Percentiles rank a stretch among this genome's conserved stretches.
These are phyloP conservation scores for Fusarium sulawesiense DNA, from an alignment of 2,329 filamentous ascomycete species.

Conservation along the genomic window DNA sequence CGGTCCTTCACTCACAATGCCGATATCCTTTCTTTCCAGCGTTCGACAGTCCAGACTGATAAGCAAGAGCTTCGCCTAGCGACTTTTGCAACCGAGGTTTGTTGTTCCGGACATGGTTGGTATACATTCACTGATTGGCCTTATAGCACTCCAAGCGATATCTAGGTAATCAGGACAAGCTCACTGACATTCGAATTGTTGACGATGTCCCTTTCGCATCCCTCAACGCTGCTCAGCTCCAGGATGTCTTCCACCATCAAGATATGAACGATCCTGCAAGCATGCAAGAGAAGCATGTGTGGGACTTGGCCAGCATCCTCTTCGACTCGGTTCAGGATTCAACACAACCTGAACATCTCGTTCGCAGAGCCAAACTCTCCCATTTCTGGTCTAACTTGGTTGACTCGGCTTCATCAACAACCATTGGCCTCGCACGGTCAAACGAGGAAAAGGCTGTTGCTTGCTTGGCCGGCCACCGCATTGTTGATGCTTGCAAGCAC, in stretches of 20 bases:
- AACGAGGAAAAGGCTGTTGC: slow-evolving; percentile 87
- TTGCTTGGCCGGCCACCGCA: slow-evolving; percentile 79
- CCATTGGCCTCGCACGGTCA: slow-evolving; percentile 68
- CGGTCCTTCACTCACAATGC: slow-evolving; percentile 42
- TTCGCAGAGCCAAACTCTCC: slow-evolving; percentile 73
- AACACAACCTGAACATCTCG: slow-evolving; percentile 53
- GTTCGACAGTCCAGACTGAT: slow-evolving; percentile 68
- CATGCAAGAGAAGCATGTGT: slow-evolving; percentile 78
- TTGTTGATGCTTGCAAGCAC: slow-evolving; percentile 84
- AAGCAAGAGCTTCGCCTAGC: slow-evolving; percentile 73
- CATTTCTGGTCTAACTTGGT: slow-evolving; percentile 75
- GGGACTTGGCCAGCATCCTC: slow-evolving; percentile 87
- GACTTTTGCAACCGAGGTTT: slow-evolving; percentile 68
- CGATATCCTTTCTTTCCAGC: slow-evolving; percentile 51
- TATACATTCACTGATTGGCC: slow-evolving; percentile 23
- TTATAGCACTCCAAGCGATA: slow-evolving; percentile 65
- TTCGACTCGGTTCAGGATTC: slow-evolving; percentile 75
- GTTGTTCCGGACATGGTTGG: neutral
- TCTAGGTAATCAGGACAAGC: slow-evolving; percentile 65
- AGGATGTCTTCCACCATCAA: slow-evolving; percentile 56
- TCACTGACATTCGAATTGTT: slow-evolving; percentile 64
- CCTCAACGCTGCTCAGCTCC: slow-evolving; percentile 54
- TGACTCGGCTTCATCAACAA: slow-evolving; percentile 65
- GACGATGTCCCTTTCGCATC: slow-evolving; percentile 71
- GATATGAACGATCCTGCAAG: slow-evolving; percentile 58